Evolutionary conservation across 140 eudicot species (phyloP), one percentile per base, ranked within the genome.

Genomic region (Senecio squalidus): DNA sequence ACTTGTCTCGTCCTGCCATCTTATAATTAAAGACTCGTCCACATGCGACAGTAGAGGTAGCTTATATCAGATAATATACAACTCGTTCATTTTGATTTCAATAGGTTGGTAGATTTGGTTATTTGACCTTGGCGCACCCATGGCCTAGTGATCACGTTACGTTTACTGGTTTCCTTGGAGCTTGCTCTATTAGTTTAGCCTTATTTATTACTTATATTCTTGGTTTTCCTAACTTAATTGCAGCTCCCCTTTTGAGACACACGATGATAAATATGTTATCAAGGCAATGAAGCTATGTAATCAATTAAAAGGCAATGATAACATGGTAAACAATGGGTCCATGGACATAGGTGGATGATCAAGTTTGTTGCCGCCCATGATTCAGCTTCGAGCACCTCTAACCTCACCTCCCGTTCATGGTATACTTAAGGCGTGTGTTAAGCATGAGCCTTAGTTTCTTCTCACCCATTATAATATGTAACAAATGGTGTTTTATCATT

Each of bases 201-300:
- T 13, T 3, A 8, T 45, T 34, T 16, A 13, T 11, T 27, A 43
- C 39, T 36, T 28, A 8, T 46, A 45, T 22, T 23, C 13, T 16
- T 18, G 9, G 5, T 53, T 29, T 55, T 38, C 45, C 18, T 55
- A 23, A 18, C 18, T 22, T 40, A 56, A 63, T 55, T 82, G 80
- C 84, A 88, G 95, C 80, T 81, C 88, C 36, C 92, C 92, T 1
- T 84, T 89, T 60, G 88, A 89, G 82, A 75, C 79, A 15, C 95
- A 85, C 27, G 88, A 82, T 27, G 97, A 89, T 67, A 82, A 82
- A 40, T 78, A 82, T 38, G 92, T 85, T 55, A 89, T 89, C 67
- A 79, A 89, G 86, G 85, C 86, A 46, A 81, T 88, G 95, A 74
- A 79, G 60, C 64, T 71, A 48, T 69, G 80, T 31, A 78, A 66